phyloP scores from a whole-genome alignment of 1,139 yeast species.

The Nakaseomyces uthaithaninus region DNA sequence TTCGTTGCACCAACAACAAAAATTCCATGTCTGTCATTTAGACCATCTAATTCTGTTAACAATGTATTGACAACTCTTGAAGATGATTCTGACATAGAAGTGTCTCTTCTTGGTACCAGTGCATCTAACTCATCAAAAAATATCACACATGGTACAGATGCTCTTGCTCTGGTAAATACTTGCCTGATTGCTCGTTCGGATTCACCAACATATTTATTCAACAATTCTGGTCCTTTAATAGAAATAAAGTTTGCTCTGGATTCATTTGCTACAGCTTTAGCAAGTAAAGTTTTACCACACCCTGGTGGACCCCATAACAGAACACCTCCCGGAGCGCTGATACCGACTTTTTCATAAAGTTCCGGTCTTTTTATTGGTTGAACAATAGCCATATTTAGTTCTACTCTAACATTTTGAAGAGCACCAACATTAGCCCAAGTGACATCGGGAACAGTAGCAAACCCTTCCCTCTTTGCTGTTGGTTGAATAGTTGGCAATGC shows the following conservation, averaged over 20 bases:
- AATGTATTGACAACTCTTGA: conserved; percentile 91
- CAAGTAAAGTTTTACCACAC: conserved; percentile 91
- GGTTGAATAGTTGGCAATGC: conserved; percentile 96
- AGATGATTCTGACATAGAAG: conserved; percentile 79
- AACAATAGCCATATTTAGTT: conserved; percentile 92
- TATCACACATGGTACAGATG: conserved; percentile 89
- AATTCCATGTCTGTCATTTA: conserved; percentile 85
- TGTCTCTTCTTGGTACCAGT: conserved; percentile 86
- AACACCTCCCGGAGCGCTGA: conserved; percentile 95
- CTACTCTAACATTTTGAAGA: conserved; percentile 66
- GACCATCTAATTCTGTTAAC: conserved; percentile 88
- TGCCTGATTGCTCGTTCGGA: conserved; percentile 92
- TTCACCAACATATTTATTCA: conserved; percentile 94
- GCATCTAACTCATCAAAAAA: conserved; percentile 97
- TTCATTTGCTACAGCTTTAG: conserved; percentile 96
- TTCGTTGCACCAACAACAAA: conserved; percentile 96
- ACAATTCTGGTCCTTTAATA: conserved; percentile 87
- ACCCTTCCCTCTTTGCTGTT: conserved; percentile 95
- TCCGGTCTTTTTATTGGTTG: conserved; percentile 95
- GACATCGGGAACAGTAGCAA: conserved; percentile 97
- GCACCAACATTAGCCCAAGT: conserved; percentile 97
- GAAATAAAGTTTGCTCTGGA: conserved; percentile 93
- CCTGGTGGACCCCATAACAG: conserved; percentile 99
- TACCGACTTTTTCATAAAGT: conserved; percentile 81
- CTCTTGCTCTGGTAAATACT: conserved; percentile 88